phyloP scores from a whole-genome alignment of 805 yeast genomes.

The Candida hispaniensis region DNA sequence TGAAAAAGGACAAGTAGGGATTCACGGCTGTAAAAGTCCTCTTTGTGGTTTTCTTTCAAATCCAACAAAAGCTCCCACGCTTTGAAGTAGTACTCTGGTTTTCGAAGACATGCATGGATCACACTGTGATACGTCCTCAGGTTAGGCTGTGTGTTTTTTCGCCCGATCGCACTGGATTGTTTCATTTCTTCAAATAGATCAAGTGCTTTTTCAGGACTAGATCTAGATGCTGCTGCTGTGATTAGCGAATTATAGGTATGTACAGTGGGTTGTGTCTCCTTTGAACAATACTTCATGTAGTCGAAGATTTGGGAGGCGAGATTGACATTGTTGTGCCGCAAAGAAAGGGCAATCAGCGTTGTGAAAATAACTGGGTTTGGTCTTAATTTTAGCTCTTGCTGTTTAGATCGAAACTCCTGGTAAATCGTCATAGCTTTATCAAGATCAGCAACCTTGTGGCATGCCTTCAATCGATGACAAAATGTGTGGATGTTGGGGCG shows the following conservation, averaged over 20 bases:
- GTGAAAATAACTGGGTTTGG: slow-evolving; percentile 13
- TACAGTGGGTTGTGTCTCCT: slow-evolving; percentile 11
- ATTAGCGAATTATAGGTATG: slow-evolving; percentile 13
- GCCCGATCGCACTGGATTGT: neutral
- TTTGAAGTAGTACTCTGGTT: slow-evolving; percentile 8
- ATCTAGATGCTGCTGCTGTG: slow-evolving; percentile 5
- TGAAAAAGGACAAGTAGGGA: slow-evolving; percentile 12
- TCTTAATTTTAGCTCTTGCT: slow-evolving; percentile 1
- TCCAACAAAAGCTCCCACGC: slow-evolving; percentile 13
- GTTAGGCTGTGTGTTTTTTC: too few relatives aligned
- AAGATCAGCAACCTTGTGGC: slow-evolving; percentile 4
- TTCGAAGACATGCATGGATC: slow-evolving; percentile 6
- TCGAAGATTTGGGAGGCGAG: slow-evolving; percentile 14
- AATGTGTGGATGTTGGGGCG: slow-evolving; percentile 5
- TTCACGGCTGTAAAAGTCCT: slow-evolving; percentile 4
- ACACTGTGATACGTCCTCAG: slow-evolving; percentile 9
- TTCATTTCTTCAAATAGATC: slow-evolving; percentile 13
- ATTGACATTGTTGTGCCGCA: slow-evolving; percentile 10
- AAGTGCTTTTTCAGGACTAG: slow-evolving; percentile 6
- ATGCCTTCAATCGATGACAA: slow-evolving; percentile 13
- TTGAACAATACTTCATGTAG: slow-evolving; percentile 9
- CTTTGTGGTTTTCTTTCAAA: slow-evolving; percentile 11
- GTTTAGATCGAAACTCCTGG: slow-evolving; percentile 3
- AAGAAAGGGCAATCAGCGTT: slow-evolving; percentile 5
- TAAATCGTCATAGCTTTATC: slow-evolving; percentile 5